Base-by-base conservation (phyloP, 306 rosid species). In the Malus asiatica region DNA sequence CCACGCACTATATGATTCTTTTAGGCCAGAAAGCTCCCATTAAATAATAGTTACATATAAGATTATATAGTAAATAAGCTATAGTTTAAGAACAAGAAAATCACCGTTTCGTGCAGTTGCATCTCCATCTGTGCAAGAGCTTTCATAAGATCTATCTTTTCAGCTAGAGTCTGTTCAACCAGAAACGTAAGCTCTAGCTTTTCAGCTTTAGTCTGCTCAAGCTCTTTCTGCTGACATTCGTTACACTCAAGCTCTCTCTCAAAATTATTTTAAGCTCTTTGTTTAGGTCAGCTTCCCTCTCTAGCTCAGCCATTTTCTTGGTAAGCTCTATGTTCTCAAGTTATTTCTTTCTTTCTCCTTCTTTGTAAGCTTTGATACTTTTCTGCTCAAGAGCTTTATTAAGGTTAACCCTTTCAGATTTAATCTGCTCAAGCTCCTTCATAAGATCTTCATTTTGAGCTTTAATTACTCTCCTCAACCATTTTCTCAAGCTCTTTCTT, bases 91-190 rank as follows among this genome's bases (percentile, higher is more conserved):
- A 4, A 42, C 6, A 15, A 69, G 75, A 52, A 61, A 9, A 60
- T 25, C 86, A 93, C 98, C 82, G 83, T 82, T 59, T 80, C 77
- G 62, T 57, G 84, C 68, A 91, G 80, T 68, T 67, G 67, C 72
- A 84, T 81, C 84, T 93, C 91, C 48, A 66, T 80, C 32, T 60
- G 30, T 81, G 69, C 77, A 72, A 58, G 38, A 35, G 42, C 48
- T 11, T 58, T 59, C 40, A 27, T 63, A 63, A 29, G 67, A 13
- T 63, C 40, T 30, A 27, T 63, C 40, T 9, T 48, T n/a, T 71
- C 80, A 71, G 68, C 83, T 79, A 84, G 72, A 18, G 45, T 51
- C 53, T 14, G 19, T 46, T 46, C 53, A 46, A 46, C 6, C 19
- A 13, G 53, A 46, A 46, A 46, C 11, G 30, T 62, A 62, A 27